These are phyloP conservation scores for Nemania sp. DNA, from an alignment of 2,329 filamentous ascomycete species.

Conservation along the genomic window DNA sequence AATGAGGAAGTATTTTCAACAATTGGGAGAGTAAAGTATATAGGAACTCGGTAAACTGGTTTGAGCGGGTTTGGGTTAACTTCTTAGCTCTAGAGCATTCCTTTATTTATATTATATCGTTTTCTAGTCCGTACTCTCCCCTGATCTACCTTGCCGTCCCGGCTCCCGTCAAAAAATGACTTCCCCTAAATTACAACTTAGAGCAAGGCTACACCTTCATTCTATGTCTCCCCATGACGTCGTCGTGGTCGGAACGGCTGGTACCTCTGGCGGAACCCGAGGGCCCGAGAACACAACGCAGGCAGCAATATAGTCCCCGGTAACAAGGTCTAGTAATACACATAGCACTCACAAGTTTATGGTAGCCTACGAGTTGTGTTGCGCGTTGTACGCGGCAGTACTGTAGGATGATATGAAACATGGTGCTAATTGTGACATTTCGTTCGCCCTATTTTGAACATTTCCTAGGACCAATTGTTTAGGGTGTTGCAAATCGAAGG, in stretches of 20 bases:
- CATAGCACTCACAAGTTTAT: neutral
- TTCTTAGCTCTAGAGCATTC: neutral
- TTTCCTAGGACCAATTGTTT: no score
- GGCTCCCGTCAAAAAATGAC: no score
- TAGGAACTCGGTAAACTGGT: neutral
- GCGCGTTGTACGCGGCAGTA: neutral
- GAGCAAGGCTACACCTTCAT: no score
- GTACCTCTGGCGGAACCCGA: conserved; percentile 15
- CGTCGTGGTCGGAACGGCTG: neutral
- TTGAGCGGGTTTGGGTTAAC: neutral
- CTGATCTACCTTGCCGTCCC: no score
- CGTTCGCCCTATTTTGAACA: no score
- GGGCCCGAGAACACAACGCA: conserved; percentile 13
- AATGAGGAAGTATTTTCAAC: neutral
- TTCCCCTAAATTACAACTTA: no score
- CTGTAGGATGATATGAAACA: no score
- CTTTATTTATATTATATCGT: conserved; percentile 12
- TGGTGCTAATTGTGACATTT: no score
- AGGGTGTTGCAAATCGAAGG: no score
- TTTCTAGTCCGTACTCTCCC: neutral
- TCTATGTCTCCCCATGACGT: no score
- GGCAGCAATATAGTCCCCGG: neutral
- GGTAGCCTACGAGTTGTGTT: neutral
- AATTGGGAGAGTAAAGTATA: neutral
- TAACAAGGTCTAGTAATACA: neutral